phyloP scores from a whole-genome alignment of 306 rosid species.

The Sesbania bispinosa region DNA sequence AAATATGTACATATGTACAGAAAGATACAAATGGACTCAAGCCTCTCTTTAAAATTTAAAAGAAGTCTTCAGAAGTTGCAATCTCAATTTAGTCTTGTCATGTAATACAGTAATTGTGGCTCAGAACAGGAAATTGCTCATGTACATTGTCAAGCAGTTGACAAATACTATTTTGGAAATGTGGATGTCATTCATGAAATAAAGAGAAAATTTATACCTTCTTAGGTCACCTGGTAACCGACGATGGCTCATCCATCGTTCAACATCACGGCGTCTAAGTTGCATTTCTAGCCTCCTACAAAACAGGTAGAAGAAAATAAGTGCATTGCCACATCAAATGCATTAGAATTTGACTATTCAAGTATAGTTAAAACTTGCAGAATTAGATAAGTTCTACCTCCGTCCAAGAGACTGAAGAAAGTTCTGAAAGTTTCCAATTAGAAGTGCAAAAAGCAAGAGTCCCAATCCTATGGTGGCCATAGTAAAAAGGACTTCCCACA shows the following conservation, averaged over 20 bases:
- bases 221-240: conserved; percentile 18
- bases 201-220: neutral
- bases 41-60: neutral
- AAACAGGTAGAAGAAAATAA: neutral
- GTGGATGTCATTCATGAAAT: neutral
- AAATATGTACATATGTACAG: no score
- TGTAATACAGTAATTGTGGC: neutral
- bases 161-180: neutral
- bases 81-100: no score
- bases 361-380: neutral
- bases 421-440: conserved; percentile 82
- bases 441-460: conserved; percentile 76
- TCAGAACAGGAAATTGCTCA: neutral
- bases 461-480: conserved; percentile 67
- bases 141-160: neutral
- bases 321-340: no score
- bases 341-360: neutral
- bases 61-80: neutral
- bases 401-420: conserved; percentile 78
- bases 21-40: no score
- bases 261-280: conserved; percentile 27
- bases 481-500: conserved; percentile 72
- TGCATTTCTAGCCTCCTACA: conserved; percentile 26
- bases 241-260: conserved; percentile 27
- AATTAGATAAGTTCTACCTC: conserved; percentile 34